Base-by-base conservation (phyloP, 768 basidiomycete species). In the Hericium alpestre region DNA sequence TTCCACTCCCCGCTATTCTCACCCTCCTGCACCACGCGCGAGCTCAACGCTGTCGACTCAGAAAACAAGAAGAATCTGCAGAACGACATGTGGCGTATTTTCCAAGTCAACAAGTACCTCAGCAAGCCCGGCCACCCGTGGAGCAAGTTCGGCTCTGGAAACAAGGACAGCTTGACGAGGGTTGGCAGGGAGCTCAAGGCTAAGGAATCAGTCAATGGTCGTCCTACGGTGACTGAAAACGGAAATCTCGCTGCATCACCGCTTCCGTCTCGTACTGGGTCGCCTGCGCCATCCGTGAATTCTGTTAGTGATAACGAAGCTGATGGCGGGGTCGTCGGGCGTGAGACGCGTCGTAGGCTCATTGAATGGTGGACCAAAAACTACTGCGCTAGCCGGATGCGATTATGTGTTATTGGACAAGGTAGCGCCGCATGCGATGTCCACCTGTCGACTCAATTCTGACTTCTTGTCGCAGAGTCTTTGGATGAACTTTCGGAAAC, bases 21-120 rank as follows among this genome's bases (percentile, higher is more conserved):
- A 1, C 81, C 88, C 0, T 89, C 87, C 4, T 90, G 92, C 66
- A 93, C 92, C 0, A 77, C 82, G 25, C 82, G 93, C 37, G 95
- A 99, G 72, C 77, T 96, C 60, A 93, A 93, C 63, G 95, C 96
- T 1, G 94, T 99, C 43, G 87, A 99, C 68, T 95, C 92, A 0
- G 96, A 99, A 69, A 86, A 97, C 76, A 91, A 92, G 74, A 95
- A 96, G 74, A 99, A 98, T 67, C 81, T 89, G 50, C 94, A 95
- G 67, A 73, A 78, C 2, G 93, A 97, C 66, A 74, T 85, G 65
- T 94, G 93, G 89, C 83, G 95, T n/a, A 83, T 94, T 57, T 98
- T 89, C 71, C 95, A 99, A 69, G 72, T 97, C 23, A 90, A 89
- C 71, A 98, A 98, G 70, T 79, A 86, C 63, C 80, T 95, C 51